These are phyloP conservation scores for Candida silvicultrix DNA, from an alignment of 805 yeast species.

Conservation along the genomic window DNA sequence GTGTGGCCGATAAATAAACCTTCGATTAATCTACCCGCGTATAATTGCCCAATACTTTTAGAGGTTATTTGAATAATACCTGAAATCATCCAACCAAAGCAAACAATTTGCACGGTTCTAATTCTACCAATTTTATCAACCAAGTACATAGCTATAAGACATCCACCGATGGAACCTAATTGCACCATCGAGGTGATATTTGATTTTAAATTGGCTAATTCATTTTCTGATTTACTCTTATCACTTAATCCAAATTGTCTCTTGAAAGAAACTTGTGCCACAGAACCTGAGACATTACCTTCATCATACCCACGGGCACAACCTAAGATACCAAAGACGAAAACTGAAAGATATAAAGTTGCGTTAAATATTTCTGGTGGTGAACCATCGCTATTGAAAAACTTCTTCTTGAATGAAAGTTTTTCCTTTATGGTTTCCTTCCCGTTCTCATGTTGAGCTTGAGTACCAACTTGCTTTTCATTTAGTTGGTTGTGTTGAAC, in stretches of 20 bases:
- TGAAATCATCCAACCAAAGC: constrained; percentile 38
- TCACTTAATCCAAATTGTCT: constrained; percentile 38
- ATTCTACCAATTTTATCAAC: constrained; percentile 48
- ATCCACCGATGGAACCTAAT: constrained; percentile 49
- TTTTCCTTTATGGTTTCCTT: not conserved
- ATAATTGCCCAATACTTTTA: constrained; percentile 39
- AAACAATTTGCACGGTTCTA: constrained; percentile 37
- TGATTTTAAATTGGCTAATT: constrained; percentile 41
- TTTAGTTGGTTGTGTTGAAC: not conserved
- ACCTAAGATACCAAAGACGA: constrained; percentile 49
- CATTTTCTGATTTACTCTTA: constrained; percentile 24
- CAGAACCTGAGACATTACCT: constrained; percentile 41
- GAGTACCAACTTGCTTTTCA: not conserved
- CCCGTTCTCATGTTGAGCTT: not conserved
- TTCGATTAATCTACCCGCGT: constrained; percentile 49
- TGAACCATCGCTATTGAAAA: constrained; percentile 14
- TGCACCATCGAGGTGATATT: constrained; percentile 56
- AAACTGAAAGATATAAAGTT: constrained; percentile 37
- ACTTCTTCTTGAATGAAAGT: constrained; percentile 5
- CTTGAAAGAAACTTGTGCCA: constrained; percentile 37
- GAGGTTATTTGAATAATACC: constrained; percentile 44
- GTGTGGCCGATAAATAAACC: constrained; percentile 55
- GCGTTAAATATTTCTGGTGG: constrained; percentile 43
- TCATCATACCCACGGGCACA: constrained; percentile 55
- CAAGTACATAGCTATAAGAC: constrained; percentile 39